phyloP scores from a whole-genome alignment of 208 protist genomes.

The Strigomonas galati region DNA sequence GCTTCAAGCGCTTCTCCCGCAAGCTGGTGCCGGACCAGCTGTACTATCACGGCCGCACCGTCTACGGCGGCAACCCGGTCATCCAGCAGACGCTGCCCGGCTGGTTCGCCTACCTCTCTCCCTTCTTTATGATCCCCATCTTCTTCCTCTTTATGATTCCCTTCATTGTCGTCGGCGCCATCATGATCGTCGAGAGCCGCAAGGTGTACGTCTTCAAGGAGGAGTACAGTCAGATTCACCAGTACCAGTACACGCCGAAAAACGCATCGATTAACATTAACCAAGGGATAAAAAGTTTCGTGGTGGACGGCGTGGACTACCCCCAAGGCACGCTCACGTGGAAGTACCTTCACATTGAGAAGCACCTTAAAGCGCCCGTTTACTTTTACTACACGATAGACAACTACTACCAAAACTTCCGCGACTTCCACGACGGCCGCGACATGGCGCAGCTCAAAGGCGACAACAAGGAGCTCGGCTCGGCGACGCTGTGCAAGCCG shows the following conservation, averaged over 20 bases:
- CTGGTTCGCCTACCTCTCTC: conserved; percentile 50
- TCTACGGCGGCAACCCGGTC: conserved; percentile 72
- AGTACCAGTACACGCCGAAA: conserved; percentile 75
- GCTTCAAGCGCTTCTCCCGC: neutral
- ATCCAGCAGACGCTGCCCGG: conserved; percentile 74
- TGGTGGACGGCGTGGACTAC: conserved; percentile 40
- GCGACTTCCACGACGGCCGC: conserved; percentile 86
- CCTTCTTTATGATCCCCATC: conserved; percentile 45
- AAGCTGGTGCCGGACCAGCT: conserved; percentile 30
- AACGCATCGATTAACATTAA: conserved; percentile 67
- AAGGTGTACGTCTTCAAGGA: conserved; percentile 29
- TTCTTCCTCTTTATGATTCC: conserved; percentile 51
- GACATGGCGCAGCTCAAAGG: conserved; percentile 61
- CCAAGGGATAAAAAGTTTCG: conserved; percentile 55
- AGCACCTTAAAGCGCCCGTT: conserved; percentile 85
- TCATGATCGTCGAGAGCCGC: conserved; percentile 34
- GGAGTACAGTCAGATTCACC: conserved; percentile 62
- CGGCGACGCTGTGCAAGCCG: conserved; percentile 48
- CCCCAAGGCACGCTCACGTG: conserved; percentile 70
- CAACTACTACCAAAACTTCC: conserved; percentile 98
- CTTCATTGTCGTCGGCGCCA: conserved; percentile 42
- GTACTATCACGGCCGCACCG: conserved; percentile 54
- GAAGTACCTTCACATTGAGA: conserved; percentile 41
- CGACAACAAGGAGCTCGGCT: conserved; percentile 19
- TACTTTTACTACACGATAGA: conserved; percentile 97